Conservation (phyloP, 2,329 filamentous ascomycete species). For the Bretziella fagacearum region DNA sequence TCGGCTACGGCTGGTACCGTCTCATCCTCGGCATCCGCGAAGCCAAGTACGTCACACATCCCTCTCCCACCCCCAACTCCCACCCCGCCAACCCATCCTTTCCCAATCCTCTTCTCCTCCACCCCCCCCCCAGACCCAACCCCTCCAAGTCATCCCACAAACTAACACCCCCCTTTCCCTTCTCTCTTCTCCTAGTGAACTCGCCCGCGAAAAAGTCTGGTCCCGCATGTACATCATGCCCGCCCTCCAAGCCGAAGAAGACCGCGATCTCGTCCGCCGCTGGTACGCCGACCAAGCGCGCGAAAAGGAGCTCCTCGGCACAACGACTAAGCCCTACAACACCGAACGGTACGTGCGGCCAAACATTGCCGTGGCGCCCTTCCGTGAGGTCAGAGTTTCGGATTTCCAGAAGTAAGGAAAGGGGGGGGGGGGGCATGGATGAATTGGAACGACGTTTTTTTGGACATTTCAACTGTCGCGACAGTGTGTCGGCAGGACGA, state of each 20-base stretch:
- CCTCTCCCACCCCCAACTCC: neutral
- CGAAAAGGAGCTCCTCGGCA: conserved; percentile 79
- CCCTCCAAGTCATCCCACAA: neutral
- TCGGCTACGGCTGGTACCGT: conserved; percentile 84
- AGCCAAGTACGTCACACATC: conserved; percentile 52
- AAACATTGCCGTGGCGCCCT: conserved; percentile 12
- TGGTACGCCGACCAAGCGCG: conserved; percentile 72
- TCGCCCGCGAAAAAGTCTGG: conserved; percentile 97
- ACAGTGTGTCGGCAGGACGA: neutral
- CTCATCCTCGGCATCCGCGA: conserved; percentile 70
- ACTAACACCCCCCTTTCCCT: conserved; percentile 10
- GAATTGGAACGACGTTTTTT: neutral
- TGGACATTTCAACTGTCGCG: neutral
- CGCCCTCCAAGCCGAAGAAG: conserved; percentile 86
- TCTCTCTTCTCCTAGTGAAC: conserved; percentile 45
- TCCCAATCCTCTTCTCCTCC: neutral
- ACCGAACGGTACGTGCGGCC: conserved; percentile 53
- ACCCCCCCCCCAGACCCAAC: neutral
- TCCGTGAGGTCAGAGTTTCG: neutral
- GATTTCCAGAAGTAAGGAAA: conserved; percentile 1
- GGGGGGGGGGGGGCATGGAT: neutral
- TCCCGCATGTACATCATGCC: conserved; percentile 87
- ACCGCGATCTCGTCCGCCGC: conserved; percentile 81
- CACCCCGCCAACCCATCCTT: neutral
- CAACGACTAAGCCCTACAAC: conserved; percentile 73